Evolutionary conservation across 2,329 filamentous ascomycete genomes (phyloP).

Genomic region (Herpotrichia juniperi): DNA sequence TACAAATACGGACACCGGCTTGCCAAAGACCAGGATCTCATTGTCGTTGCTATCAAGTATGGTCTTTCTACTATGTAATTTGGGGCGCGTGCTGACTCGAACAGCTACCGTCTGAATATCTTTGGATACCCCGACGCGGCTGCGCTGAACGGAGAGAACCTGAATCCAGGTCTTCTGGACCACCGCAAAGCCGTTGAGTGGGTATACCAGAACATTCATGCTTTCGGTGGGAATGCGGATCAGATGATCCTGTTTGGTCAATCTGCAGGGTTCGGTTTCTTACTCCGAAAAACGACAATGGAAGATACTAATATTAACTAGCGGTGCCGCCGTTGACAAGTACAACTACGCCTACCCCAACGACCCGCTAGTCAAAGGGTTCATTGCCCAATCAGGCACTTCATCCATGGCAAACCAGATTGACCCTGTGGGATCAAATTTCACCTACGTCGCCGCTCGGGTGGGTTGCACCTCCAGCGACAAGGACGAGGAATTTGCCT

Average conservation of each 20-base stretch:
- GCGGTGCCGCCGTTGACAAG: constrained; percentile 50
- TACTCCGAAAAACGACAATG: background rate
- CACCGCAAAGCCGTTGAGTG: constrained; percentile 46
- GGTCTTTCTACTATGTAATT: constrained; percentile 5
- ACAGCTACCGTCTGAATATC: constrained; percentile 40
- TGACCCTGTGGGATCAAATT: no score
- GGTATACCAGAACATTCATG: constrained; percentile 44
- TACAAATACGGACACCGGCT: no score
- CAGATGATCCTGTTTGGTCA: constrained; percentile 46
- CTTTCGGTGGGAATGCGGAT: constrained; percentile 36
- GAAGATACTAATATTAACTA: constrained; percentile 7
- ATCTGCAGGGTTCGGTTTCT: constrained; percentile 27
- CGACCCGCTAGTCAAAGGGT: constrained; percentile 55
- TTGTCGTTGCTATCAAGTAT: constrained; percentile 49
- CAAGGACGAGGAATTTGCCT: no score
- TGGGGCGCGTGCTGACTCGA: background rate
- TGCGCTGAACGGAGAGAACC: constrained; percentile 31
- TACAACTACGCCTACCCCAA: constrained; percentile 54
- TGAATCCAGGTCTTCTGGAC: constrained; percentile 44
- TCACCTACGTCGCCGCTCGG: no score
- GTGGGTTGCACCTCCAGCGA: no score
- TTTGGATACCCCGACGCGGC: constrained; percentile 42
- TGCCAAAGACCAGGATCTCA: constrained; percentile 47
- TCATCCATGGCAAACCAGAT: no score
- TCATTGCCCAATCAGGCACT: constrained; percentile 53